Base-by-base conservation (phyloP, 768 basidiomycete species). In the Saitozyma sp. region DNA sequence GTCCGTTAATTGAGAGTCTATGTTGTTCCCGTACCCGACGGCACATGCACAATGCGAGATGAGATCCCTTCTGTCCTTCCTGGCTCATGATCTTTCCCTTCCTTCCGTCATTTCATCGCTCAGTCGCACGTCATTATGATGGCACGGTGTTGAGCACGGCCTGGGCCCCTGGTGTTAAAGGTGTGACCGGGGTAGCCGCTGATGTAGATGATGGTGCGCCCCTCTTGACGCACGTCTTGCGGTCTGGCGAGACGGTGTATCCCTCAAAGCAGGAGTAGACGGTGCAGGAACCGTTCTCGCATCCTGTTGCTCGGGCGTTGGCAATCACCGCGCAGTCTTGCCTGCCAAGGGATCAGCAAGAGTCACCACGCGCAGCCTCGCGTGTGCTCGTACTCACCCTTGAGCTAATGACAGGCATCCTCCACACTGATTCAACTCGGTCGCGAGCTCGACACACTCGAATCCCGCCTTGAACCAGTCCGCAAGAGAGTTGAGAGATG, bases 381-480 rank as follows among this genome's bases (percentile, higher is more conserved):
- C 29, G 29, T 29, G 29, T 29, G 29, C 29, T 29, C 9, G 4
- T 6, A 76, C 79, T 67, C 57, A 78, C 77, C 79, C 79, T 37
- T 61, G 29, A 40, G 77, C 78, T 14, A 80, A 62, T 6, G 70
- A 68, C 38, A 76, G 63, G 68, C 79, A 80, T 16, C 78, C 79
- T 17, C 79, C 79, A 64, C 79, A 80, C 50, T 68, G 73, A 38
- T 72, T 74, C 54, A 74, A 58, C 59, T 80, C 79, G n/a, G 67
- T 70, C 20, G 71, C 74, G n/a, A 76, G 53, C 41, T 79, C 78
- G 41, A 79, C 61, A 56, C 79, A 80, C 60, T 80, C 79, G 63
- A 80, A 80, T 11, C 78, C 79, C 29, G 76, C 62, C 52, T 67
- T 77, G 70, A 80, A 79, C 78, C 79, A 80, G 59, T 78, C 75